These are phyloP conservation scores for Nicotiana tabacum DNA, from an alignment of 257 asterid species.

Conservation along the genomic window DNA sequence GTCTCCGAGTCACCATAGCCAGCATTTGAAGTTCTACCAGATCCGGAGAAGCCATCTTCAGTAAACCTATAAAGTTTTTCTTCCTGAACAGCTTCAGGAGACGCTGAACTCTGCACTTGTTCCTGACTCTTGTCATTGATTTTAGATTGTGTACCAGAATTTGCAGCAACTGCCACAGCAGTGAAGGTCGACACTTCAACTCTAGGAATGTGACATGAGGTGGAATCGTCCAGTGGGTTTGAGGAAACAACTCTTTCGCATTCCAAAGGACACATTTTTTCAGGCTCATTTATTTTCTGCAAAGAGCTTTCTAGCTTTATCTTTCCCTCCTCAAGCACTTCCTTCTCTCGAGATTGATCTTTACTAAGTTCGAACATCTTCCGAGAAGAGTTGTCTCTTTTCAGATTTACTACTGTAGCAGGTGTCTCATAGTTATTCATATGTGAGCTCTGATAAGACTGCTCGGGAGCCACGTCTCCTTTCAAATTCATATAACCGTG, in stretches of 20 bases:
- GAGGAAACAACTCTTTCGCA: slow-evolving; percentile 34
- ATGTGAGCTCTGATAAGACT: slow-evolving; percentile 28
- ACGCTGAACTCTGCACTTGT: slow-evolving; percentile 19
- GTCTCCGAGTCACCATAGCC: slow-evolving; percentile 34
- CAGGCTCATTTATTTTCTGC: slow-evolving; percentile 36
- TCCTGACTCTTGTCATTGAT: slow-evolving; percentile 37
- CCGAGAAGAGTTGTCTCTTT: slow-evolving; percentile 29
- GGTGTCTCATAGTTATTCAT: slow-evolving; percentile 29
- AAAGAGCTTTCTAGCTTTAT: slow-evolving; percentile 41
- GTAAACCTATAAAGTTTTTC: slow-evolving; percentile 32
- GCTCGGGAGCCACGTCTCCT: slow-evolving; percentile 26
- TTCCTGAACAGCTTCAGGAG: slow-evolving; percentile 32
- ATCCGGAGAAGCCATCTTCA: slow-evolving; percentile 26
- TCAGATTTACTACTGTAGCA: slow-evolving; percentile 26
- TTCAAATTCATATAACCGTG: slow-evolving; percentile 30
- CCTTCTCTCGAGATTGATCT: slow-evolving; percentile 36
- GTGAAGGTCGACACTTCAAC: slow-evolving; percentile 34
- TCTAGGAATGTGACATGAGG: slow-evolving; percentile 19
- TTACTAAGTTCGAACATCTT: slow-evolving; percentile 33
- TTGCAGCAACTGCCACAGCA: slow-evolving; percentile 28
- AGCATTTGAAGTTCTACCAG: slow-evolving; percentile 30
- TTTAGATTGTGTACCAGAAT: slow-evolving; percentile 26
- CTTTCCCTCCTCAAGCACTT: slow-evolving; percentile 35
- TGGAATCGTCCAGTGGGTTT: slow-evolving; percentile 19
- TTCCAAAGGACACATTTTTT: slow-evolving; percentile 31